Percentiles rank a stretch among this genome's conserved stretches.
Evolutionary conservation across 2,329 filamentous ascomycete species (phyloP).

Genomic region (Boeremia exigua): DNA sequence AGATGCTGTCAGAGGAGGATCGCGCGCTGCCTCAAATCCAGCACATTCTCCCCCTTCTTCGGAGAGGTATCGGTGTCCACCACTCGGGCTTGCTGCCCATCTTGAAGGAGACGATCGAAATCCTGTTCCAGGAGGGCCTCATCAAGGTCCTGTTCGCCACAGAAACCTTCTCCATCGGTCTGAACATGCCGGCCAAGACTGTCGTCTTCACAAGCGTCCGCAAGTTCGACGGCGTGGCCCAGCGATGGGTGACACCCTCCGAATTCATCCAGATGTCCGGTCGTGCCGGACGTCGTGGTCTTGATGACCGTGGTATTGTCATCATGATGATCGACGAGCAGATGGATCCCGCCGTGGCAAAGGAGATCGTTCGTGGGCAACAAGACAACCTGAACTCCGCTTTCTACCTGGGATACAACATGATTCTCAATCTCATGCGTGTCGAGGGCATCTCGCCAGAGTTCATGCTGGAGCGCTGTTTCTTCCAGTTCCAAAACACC

Average conservation of each 20-base stretch:
- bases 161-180: slow-evolving; percentile 96
- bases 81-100: slow-evolving; percentile 95
- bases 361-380: slow-evolving; percentile 92
- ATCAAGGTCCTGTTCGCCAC: slow-evolving; percentile 99
- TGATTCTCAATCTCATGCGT: slow-evolving; percentile 94
- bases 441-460: slow-evolving; percentile 99
- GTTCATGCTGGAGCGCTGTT: slow-evolving; percentile 98
- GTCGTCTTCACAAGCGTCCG: slow-evolving; percentile 98
- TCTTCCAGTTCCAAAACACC: slow-evolving; percentile 97
- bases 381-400: slow-evolving; percentile 98
- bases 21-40: slow-evolving; percentile 86
- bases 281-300: slow-evolving; percentile 92
- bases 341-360: slow-evolving; percentile 92
- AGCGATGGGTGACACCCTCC: slow-evolving; percentile 86
- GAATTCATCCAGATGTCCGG: slow-evolving; percentile 99
- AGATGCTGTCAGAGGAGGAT: slow-evolving; percentile 90
- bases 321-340: slow-evolving; percentile 99
- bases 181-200: slow-evolving; percentile 99
- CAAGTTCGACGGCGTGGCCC: slow-evolving; percentile 86
- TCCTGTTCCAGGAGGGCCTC: slow-evolving; percentile 95
- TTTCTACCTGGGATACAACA: slow-evolving; percentile 98
- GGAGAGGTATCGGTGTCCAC: slow-evolving; percentile 94
- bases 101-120: slow-evolving; percentile 97
- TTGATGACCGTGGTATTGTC: slow-evolving; percentile 96
- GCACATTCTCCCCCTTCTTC: slow-evolving; percentile 85